These are phyloP conservation scores for Volvox reticuliferus DNA, from an alignment of 139 green algal genomes.

Conservation along the genomic window DNA sequence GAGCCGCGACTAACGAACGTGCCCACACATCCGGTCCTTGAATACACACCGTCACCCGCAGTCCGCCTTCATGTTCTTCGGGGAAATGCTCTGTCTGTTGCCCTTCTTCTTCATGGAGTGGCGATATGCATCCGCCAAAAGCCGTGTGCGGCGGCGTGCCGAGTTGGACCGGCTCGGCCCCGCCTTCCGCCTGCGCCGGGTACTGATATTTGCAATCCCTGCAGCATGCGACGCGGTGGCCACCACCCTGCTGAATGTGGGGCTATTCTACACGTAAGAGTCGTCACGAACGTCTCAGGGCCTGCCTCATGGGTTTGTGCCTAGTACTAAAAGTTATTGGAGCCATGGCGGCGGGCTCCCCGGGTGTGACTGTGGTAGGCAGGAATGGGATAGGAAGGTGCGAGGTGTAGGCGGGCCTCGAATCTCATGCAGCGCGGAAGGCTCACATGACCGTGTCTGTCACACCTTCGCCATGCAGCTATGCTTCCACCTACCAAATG, in stretches of 20 bases:
- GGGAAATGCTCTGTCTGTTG: slow-evolving; percentile 82
- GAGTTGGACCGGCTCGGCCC: slow-evolving; percentile 35
- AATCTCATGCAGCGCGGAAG: too few relatives aligned
- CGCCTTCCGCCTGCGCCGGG: slow-evolving; percentile 38
- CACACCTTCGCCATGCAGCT: slow-evolving; percentile 57
- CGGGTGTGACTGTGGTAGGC: too few relatives aligned
- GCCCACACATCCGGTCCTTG: too few relatives aligned
- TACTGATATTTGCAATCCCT: slow-evolving; percentile 78
- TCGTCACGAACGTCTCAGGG: too few relatives aligned
- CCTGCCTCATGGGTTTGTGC: too few relatives aligned
- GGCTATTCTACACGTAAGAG: slow-evolving; percentile 85
- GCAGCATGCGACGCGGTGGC: slow-evolving; percentile 83
- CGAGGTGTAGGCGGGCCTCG: too few relatives aligned
- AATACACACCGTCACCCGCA: slow-evolving; percentile 56
- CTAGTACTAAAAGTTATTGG: too few relatives aligned
- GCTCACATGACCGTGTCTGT: too few relatives aligned
- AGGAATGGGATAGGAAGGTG: too few relatives aligned
- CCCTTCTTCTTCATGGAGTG: slow-evolving; percentile 70
- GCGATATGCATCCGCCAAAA: not conserved
- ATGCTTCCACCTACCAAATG: slow-evolving; percentile 90
- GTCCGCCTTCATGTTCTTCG: slow-evolving; percentile 84
- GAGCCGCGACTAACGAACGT: too few relatives aligned
- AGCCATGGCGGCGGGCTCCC: too few relatives aligned
- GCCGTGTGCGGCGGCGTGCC: slow-evolving; percentile 21
- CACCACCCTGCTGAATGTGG: slow-evolving; percentile 89